Evolutionary conservation across 345 rosid species (phyloP), one percentile per base, ranked within the genome.

Genomic region (Populus euphratica): DNA sequence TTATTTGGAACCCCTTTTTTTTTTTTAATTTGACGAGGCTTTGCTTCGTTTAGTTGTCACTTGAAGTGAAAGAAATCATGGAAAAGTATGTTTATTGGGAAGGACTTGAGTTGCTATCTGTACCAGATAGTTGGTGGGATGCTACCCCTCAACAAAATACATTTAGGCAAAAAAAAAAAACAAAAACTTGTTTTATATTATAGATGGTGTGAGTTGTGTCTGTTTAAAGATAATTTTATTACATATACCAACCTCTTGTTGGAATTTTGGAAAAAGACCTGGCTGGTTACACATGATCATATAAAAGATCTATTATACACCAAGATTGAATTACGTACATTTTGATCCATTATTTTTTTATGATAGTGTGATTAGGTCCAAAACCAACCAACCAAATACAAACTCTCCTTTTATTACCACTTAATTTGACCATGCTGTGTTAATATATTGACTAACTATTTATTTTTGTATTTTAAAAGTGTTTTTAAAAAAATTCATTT

Each of bases 111-210:
- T 79, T 79, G 81, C 76, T 56, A 63, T 74, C 81, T 65, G 76
- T 83, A 89, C 92, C 92, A 83, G 86, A 86, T 80, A 43, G 88
- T 83, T 78, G 90, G 85, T 87, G 86, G 73, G 85, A 85, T 80
- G 87, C 84, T 82, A 87, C 89, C 73, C 83, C 72, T 79, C 89
- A 87, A 77, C 91, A 79, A 77, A 78, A 39, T 41, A 49, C 3
- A 71, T 21, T 41, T 41, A 29, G 41, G 65, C 3, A 33, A 76
- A 50, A 49, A 69, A 76, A 80, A 78, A 66, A 44, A 70, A 65
- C 25, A 78, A 66, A 44, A 70, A 65, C 25, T 49, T 18, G 35
- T 44, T 65, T 73, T 50, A 56, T 47, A 20, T 21, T 7, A 6
- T 2, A 18, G 39, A 47, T 1, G 29, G 29, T 33, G n/a, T 1